Conservation (phyloP, 768 basidiomycete genomes). For the Boletus edulis region DNA sequence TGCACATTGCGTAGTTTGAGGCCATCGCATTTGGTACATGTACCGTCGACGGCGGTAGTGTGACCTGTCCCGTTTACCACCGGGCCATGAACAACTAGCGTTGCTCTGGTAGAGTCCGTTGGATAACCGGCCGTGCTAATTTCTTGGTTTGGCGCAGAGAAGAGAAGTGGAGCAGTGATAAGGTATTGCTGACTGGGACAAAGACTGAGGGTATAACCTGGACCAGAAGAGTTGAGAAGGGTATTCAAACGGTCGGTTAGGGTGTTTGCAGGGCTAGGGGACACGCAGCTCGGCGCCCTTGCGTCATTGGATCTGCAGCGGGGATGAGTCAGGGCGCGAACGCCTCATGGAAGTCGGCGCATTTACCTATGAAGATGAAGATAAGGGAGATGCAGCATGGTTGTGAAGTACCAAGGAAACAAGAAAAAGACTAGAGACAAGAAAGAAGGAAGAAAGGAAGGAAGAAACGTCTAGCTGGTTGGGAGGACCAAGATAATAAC, state of each 20-base stretch:
- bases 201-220: conserved; percentile 62
- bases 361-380: conserved; percentile 10
- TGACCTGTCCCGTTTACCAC: conserved; percentile 62
- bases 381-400: conserved; percentile 16
- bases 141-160: conserved; percentile 69
- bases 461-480: too few relatives aligned
- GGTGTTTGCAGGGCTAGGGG: conserved; percentile 60
- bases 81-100: conserved; percentile 65
- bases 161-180: conserved; percentile 64
- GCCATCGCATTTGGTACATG: conserved; percentile 56
- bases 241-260: conserved; percentile 63
- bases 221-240: conserved; percentile 61
- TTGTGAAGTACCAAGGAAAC: not conserved
- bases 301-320: not conserved
- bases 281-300: conserved; percentile 22
- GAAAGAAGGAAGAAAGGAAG: not conserved
- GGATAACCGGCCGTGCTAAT: conserved; percentile 82
- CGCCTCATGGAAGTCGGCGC: not conserved
- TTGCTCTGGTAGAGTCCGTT: conserved; percentile 61
- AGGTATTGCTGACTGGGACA: conserved; percentile 64
- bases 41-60: conserved; percentile 70
- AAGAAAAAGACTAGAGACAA: not conserved
- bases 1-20: conserved; percentile 71
- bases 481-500: too few relatives aligned
- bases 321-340: conserved; percentile 1